phyloP scores from a whole-genome alignment of 768 basidiomycete genomes.

The Phanerodontia chrysosporium region DNA sequence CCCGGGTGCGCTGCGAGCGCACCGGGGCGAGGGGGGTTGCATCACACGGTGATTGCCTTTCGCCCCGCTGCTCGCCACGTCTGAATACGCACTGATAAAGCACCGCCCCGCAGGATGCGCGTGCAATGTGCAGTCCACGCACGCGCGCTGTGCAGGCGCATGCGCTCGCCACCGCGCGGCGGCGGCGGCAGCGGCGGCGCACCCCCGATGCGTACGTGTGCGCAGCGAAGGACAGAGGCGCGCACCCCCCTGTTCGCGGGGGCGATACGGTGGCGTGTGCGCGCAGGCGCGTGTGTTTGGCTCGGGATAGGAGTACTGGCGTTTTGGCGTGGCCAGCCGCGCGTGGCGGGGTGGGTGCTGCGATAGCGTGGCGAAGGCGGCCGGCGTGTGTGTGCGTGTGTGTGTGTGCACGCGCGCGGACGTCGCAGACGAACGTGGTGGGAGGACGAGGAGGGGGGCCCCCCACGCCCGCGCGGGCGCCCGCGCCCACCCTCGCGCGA shows the following conservation, averaged over 20 bases:
- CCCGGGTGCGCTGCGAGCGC: neutral
- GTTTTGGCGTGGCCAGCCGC: neutral
- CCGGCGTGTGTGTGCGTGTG: too few relatives aligned
- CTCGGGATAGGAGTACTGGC: neutral
- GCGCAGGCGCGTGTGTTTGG: neutral
- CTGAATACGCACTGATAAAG: neutral
- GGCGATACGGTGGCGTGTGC: neutral
- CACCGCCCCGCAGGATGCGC: too few relatives aligned
- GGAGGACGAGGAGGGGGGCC: neutral
- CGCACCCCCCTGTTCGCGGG: neutral
- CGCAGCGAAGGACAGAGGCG: too few relatives aligned
- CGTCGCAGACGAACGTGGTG: neutral
- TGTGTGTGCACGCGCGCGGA: too few relatives aligned
- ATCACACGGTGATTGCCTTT: conserved; percentile 4
- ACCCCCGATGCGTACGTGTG: too few relatives aligned
- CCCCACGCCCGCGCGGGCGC: neutral
- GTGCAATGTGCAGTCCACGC: too few relatives aligned
- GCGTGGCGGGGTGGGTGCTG: neutral
- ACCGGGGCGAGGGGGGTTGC: neutral
- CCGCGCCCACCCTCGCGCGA: neutral
- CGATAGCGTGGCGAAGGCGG: neutral
- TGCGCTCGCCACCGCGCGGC: too few relatives aligned
- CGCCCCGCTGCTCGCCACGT: neutral
- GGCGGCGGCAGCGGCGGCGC: too few relatives aligned
- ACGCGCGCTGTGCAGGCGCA: too few relatives aligned